Conservation (phyloP, 306 rosid species). For the Pterocarpus macrocarpus region DNA sequence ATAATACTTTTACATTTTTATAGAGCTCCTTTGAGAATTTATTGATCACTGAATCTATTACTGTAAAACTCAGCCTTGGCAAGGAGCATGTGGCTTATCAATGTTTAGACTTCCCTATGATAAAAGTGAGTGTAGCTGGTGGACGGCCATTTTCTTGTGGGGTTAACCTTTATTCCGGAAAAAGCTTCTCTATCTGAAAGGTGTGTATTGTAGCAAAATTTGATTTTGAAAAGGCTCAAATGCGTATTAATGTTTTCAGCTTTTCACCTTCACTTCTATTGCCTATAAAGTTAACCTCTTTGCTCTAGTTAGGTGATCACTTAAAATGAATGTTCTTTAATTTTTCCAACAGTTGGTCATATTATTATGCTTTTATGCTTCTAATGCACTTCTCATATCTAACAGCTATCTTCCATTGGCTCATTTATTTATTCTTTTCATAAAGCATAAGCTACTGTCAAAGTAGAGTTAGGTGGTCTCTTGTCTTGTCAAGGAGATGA, state of each 20-base stretch:
- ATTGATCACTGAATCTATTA: slow-evolving; percentile 47
- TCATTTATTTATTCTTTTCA: no score
- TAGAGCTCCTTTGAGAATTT: slow-evolving; percentile 29
- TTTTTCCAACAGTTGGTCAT: no score
- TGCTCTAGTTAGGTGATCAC: no score
- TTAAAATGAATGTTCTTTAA: no score
- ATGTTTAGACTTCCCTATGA: slow-evolving; percentile 71
- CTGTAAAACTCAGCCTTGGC: slow-evolving; percentile 76
- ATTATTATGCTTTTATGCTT: no score
- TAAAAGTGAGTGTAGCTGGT: slow-evolving; percentile 84
- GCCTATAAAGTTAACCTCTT: no score
- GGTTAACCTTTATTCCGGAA: slow-evolving; percentile 67
- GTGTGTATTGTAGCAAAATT: slow-evolving; percentile 52
- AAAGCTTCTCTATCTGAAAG: slow-evolving; percentile 82
- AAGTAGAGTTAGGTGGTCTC: slow-evolving; percentile 28
- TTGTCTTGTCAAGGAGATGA: slow-evolving; percentile 32
- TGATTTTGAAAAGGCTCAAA: slow-evolving; percentile 32
- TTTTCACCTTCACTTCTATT: no score
- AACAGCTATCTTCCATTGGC: no score
- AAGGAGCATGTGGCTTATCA: slow-evolving; percentile 81
- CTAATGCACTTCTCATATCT: no score
- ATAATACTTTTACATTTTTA: slow-evolving; percentile 32
- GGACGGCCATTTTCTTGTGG: slow-evolving; percentile 94
- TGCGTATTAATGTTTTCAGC: no score
- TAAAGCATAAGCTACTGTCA: no score